These are phyloP conservation scores for Nannochloris sp. DNA, from an alignment of 139 green algal species.

Conservation along the genomic window DNA sequence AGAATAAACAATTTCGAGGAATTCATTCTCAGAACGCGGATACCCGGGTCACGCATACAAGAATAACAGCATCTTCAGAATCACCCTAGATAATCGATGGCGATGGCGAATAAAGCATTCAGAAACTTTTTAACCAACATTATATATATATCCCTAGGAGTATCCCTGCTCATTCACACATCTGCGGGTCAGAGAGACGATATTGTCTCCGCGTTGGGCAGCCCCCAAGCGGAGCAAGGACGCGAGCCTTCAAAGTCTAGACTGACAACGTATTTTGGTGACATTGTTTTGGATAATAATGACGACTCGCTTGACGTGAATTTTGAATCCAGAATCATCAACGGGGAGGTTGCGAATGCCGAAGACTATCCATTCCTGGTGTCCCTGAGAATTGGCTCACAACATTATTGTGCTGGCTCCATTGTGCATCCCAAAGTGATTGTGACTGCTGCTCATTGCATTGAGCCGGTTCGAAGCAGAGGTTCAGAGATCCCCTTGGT, in stretches of 20 bases:
- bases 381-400: not conserved
- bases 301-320: not conserved
- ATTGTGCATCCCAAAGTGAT: not conserved
- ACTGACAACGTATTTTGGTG: not conserved
- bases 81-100: too few relatives aligned
- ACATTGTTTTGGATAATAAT: not conserved
- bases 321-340: not conserved
- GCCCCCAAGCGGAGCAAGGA: not conserved
- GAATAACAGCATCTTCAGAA: too few relatives aligned
- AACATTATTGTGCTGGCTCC: not conserved
- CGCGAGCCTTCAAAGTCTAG: not conserved
- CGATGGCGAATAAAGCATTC: too few relatives aligned
- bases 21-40: too few relatives aligned
- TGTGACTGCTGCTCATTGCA: not conserved
- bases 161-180: too few relatives aligned
- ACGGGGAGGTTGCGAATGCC: not conserved
- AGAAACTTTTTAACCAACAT: too few relatives aligned
- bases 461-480: not conserved
- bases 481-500: too few relatives aligned
- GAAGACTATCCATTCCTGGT: slow-evolving; percentile 1
- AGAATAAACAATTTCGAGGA: too few relatives aligned
- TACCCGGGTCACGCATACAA: too few relatives aligned
- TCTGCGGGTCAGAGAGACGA: too few relatives aligned
- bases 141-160: too few relatives aligned
- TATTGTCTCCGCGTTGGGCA: too few relatives aligned